Conservation (phyloP, 768 basidiomycete genomes). For the Leccinum pellstonianum region DNA sequence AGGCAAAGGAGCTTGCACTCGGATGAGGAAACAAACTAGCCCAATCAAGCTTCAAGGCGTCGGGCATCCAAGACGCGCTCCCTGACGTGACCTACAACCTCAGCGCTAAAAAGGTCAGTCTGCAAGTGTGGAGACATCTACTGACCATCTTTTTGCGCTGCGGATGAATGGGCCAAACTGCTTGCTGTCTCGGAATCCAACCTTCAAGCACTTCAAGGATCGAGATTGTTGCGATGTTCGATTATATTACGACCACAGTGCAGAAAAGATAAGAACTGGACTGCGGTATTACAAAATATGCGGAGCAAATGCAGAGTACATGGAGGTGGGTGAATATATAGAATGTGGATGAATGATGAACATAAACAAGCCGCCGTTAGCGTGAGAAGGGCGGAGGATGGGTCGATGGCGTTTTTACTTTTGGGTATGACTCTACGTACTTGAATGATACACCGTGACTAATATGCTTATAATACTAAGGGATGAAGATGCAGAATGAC, state of each 20-base stretch:
- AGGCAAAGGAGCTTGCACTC: background rate
- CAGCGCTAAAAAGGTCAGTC: background rate
- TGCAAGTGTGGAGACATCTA: background rate
- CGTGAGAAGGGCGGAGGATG: slow-evolving; percentile 6
- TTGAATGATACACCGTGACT: slow-evolving; percentile 15
- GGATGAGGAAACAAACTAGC: background rate
- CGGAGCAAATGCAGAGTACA: background rate
- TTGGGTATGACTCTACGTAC: slow-evolving; percentile 21
- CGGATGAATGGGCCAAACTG: background rate
- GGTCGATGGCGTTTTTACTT: slow-evolving; percentile 5
- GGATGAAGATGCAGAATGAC: slow-evolving; percentile 4
- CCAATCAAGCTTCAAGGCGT: background rate
- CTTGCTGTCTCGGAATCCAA: background rate
- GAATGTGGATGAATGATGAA: background rate
- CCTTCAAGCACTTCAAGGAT: background rate
- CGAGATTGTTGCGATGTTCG: background rate
- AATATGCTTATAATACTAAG: slow-evolving; percentile 25
- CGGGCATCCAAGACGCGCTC: background rate
- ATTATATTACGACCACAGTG: slow-evolving; percentile 6
- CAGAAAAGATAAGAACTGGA: background rate
- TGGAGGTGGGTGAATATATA: slow-evolving; percentile 13
- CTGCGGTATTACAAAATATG: slow-evolving; percentile 11
- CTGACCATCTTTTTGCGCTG: slow-evolving; percentile 8
- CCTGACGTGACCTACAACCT: too few relatives aligned
- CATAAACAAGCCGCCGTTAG: background rate